Evolutionary conservation across 257 asterid species (phyloP).

Genomic region (Henckelia pumila): DNA sequence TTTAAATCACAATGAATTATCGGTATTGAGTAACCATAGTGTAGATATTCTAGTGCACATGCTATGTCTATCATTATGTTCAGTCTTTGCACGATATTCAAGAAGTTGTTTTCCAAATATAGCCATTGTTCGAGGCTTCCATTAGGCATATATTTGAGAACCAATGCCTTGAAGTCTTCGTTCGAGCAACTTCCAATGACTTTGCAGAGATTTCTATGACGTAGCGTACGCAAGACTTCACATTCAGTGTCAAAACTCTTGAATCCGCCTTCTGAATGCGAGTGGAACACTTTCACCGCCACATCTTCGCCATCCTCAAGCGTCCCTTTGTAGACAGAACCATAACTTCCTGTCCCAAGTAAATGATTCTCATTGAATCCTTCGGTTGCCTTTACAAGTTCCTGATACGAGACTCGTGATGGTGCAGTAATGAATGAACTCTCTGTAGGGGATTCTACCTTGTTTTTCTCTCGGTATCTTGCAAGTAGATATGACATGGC

Average conservation of each 20-base stretch:
- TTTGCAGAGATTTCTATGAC: slow-evolving; percentile 33
- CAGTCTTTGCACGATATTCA: slow-evolving; percentile 23
- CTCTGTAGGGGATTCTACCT: no score
- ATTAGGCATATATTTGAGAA: slow-evolving; percentile 29
- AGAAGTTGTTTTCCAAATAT: slow-evolving; percentile 17
- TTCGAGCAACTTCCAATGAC: slow-evolving; percentile 28
- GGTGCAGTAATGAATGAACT: neutral
- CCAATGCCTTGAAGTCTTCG: slow-evolving; percentile 29
- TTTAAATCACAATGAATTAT: slow-evolving; percentile 30
- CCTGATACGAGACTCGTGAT: slow-evolving; percentile 21
- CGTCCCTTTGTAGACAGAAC: slow-evolving; percentile 23
- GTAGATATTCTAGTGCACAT: no score
- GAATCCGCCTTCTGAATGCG: slow-evolving; percentile 21
- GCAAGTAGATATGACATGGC: no score
- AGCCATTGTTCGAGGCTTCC: slow-evolving; percentile 38
- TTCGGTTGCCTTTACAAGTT: slow-evolving; percentile 26
- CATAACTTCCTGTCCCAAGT: slow-evolving; percentile 25
- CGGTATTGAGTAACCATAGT: no score
- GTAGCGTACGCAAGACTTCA: slow-evolving; percentile 19
- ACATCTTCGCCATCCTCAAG: slow-evolving; percentile 11
- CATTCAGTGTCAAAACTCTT: slow-evolving; percentile 30
- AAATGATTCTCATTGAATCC: slow-evolving; percentile 24
- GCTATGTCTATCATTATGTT: no score
- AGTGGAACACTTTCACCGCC: slow-evolving; percentile 29
- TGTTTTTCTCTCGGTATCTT: no score